Conservation (phyloP, 768 basidiomycete genomes). For the Cubamyces lactineus region DNA sequence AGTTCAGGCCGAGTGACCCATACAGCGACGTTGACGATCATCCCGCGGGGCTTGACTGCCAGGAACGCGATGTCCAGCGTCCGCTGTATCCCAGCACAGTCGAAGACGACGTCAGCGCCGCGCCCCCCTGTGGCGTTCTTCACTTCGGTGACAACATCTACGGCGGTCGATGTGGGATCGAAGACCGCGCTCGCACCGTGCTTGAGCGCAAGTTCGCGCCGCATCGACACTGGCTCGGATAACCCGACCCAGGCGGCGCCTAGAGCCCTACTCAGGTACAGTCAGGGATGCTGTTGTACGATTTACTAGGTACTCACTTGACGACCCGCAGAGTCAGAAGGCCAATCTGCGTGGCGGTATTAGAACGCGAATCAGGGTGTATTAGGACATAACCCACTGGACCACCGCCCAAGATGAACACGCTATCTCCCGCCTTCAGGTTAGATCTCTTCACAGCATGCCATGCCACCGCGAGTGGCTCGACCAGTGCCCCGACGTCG, state of each 20-base stretch:
- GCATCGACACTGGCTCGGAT: conserved; percentile 45
- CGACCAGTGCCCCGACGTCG: conserved; percentile 50
- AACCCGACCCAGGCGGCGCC: conserved; percentile 39
- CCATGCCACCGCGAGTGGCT: conserved; percentile 52
- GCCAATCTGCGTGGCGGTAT: conserved; percentile 24
- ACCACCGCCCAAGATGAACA: conserved; percentile 48
- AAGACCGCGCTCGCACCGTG: conserved; percentile 44
- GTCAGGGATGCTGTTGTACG: neutral
- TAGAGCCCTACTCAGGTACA: conserved; percentile 18
- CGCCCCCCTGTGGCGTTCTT: conserved; percentile 33
- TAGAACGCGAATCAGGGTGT: too few species aligned
- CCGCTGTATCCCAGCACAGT: conserved; percentile 48
- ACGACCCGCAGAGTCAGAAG: conserved; percentile 24
- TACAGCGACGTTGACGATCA: conserved; percentile 45
- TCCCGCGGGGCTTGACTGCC: conserved; percentile 44
- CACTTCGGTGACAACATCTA: conserved; percentile 34
- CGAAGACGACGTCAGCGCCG: conserved; percentile 51
- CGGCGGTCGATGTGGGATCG: conserved; percentile 35
- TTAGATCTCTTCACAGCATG: conserved; percentile 48
- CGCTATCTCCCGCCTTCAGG: conserved; percentile 42
- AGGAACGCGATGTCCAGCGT: conserved; percentile 41
- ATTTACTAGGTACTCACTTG: conserved; percentile 5
- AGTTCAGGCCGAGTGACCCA: conserved; percentile 44
- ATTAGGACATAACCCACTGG: conserved; percentile 38
- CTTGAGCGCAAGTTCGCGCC: conserved; percentile 41